Evolutionary conservation across 2,329 filamentous ascomycete genomes (phyloP), one percentile per base, ranked within the genome.

Genomic region (Aphanoascus verrucosus): DNA sequence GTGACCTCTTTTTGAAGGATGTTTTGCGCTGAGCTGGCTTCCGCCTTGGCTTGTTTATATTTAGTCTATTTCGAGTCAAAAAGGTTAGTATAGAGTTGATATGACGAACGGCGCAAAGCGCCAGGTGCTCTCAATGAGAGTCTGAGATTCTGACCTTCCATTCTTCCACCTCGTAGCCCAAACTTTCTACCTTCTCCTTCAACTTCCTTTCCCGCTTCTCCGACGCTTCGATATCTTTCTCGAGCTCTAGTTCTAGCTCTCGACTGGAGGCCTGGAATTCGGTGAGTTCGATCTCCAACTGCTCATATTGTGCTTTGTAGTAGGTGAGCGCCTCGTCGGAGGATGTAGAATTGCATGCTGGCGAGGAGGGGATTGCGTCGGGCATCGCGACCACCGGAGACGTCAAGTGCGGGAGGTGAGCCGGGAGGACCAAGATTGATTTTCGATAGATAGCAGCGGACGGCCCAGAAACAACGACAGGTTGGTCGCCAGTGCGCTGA

Each of bases 301-400:
- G 83, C 72, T 94, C 89, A 73, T 97, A 97, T 69, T 97, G 91
- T 52, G 82, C 73, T 76, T 98, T 98, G 80, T 97, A 98, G 80
- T 93, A 96, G 55, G 84, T 79, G 50, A 98, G 77, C 57, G 90
- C 85, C 65, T 93, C 87, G 65, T 89, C 84, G 43, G 69, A 60
- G 8, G 70, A 69, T 35, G 67, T 66, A 46, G 66, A 66, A 20
- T 67, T 64, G 50, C 65, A 69, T 54, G 67, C 67, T 55, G 67
- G 67, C 50, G 70, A 70, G 44, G 56, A 57, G 41, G 46, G 53
- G n/a, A 54, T 40, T 44, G 49, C 52, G 50, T 52, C 53, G 50
- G 52, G 46, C 52, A 54, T 54, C 47, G 47, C 44, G 57, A 54
- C 50, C 49, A 53, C 56, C 46, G 53, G 57, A 63, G 62, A 63